Evolutionary conservation across 176 grass and related monocot genomes (phyloP), one percentile per base, ranked within the genome.

Genomic region (Carex scoparia): DNA sequence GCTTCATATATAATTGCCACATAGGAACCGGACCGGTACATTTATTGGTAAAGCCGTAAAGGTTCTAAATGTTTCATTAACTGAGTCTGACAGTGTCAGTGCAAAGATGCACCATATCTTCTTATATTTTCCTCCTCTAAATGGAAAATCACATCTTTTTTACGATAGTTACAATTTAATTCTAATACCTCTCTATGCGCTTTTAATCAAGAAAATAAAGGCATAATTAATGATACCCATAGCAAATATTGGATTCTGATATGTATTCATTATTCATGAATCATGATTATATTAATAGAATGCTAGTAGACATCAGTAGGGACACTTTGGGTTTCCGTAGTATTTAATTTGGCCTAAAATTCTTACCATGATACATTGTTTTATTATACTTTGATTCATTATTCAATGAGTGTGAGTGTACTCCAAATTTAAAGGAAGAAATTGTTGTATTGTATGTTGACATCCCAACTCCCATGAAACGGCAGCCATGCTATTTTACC

Each of bases 41-140:
- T 71, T 76, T 76, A 44, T 76, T 76, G 46, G 71, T 76, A 38
- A 31, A 53, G 46, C 23, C 7, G 71, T 76, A 38, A 31, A 53
- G 46, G 46, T 14, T 30, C 71, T 75, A 53, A 76, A 15, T 76
- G 71, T 76, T 53, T 19, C 71, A 76, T 76, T 76, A 76, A 76
- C 71, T 76, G 46, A 51, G 1, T 23, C 23, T 23, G 23, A 23
- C 23, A 53, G 44, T 28, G 16, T 1, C 71, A 54, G 23, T 54
- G 23, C 71, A 76, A 54, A 76, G 71, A 76, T 76, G 4, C 71
- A 76, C 27, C 71, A 14, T 54, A 76, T 54, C 46, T 76, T 23
- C 23, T 23, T 23, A 23, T 23, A 23, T 23, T 54, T 55, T 53
- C 23, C n/a, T 54, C 19, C n/a, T 75, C 70, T 53, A 51, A 75